Base-by-base conservation (phyloP, 345 rosid genomes). In the Acer campestre region DNA sequence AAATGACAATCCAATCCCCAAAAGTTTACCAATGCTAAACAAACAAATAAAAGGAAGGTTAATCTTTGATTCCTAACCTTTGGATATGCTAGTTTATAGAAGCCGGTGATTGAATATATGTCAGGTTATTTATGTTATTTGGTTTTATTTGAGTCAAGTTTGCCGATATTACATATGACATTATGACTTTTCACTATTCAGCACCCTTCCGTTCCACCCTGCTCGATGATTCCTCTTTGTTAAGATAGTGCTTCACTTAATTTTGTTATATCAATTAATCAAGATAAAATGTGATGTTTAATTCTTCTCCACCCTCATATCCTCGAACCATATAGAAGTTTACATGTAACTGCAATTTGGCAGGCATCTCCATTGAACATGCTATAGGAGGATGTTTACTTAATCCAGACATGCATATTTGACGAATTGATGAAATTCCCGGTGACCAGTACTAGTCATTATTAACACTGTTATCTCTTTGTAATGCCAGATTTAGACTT, bases 401-500 rank as follows among this genome's bases (percentile, higher is more conserved):
- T 42, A 42, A 42, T 42, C 46, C 10, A 22, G 9, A 14, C 67
- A 20, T 42, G 40, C 22, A 1, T 63, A 18, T 27, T 48, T 65
- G 31, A 65, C 14, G 16, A 12, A 35, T 71, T 35, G 51, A 35
- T 71, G 16, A 23, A 51, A 29, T n/a, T 59, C 17, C 11, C 27
- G 17, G n/a, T 59, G 8, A 23, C 42, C 46, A 10, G 56, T 68
- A 2, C 1, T 62, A 4, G 78, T 66, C 42, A 20, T 61, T 74
- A n/a, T n/a, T 84, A 31, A 87, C 68, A 55, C 31, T 11, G 20
- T 67, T 72, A 14, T 80, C 3, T 61, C 63, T 76, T 80, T 11
- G 10, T 78, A 55, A 65, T 76, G 76, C 74, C 87, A 94, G 99
- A 97, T 87, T 82, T 97, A 89, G 99, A 94, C 84, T 97, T 97